These are phyloP conservation scores for Staphylotrichum tortipilum DNA, from an alignment of 495 filamentous ascomycete species.

Conservation along the genomic window DNA sequence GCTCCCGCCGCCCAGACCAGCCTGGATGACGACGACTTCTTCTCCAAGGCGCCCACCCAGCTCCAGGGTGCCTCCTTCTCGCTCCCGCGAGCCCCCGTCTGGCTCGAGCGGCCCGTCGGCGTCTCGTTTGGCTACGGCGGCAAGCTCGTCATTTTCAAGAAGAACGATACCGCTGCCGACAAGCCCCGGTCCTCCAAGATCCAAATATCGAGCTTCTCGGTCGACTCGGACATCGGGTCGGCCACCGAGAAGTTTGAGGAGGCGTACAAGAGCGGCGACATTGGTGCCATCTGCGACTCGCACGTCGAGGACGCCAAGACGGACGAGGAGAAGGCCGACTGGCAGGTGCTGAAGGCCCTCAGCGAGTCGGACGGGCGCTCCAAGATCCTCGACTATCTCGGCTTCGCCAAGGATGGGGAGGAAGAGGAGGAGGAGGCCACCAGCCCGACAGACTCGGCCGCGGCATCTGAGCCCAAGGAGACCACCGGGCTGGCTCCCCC, in stretches of 20 bases:
- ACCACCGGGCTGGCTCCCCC: constrained; percentile 37
- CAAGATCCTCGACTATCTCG: constrained; percentile 76
- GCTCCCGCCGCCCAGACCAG: constrained; percentile 45
- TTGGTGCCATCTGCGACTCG: constrained; percentile 71
- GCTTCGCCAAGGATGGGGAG: constrained; percentile 63
- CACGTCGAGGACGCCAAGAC: constrained; percentile 62
- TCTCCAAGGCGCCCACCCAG: constrained; percentile 82
- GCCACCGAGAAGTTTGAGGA: constrained; percentile 82
- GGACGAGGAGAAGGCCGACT: constrained; percentile 90
- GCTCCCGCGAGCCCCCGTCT: constrained; percentile 76
- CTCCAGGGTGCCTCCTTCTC: constrained; percentile 84
- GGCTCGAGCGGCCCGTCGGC: constrained; percentile 77
- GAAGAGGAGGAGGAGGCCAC: constrained; percentile 42
- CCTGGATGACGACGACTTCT: constrained; percentile 92
- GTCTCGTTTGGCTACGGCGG: constrained; percentile 95
- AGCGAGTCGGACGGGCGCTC: constrained; percentile 71
- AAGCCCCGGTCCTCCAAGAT: constrained; percentile 64
- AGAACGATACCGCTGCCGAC: constrained; percentile 45
- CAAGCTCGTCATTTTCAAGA: constrained; percentile 72
- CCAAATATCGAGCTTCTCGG: constrained; percentile 76
- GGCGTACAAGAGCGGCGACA: constrained; percentile 66
- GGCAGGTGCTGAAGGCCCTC: constrained; percentile 87
- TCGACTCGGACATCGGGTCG: constrained; percentile 74
- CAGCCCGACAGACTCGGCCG: constrained; percentile 34
- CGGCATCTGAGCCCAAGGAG: constrained; percentile 27